phyloP scores from a whole-genome alignment of 2,329 filamentous ascomycete genomes.

The Polychaeton citri region DNA sequence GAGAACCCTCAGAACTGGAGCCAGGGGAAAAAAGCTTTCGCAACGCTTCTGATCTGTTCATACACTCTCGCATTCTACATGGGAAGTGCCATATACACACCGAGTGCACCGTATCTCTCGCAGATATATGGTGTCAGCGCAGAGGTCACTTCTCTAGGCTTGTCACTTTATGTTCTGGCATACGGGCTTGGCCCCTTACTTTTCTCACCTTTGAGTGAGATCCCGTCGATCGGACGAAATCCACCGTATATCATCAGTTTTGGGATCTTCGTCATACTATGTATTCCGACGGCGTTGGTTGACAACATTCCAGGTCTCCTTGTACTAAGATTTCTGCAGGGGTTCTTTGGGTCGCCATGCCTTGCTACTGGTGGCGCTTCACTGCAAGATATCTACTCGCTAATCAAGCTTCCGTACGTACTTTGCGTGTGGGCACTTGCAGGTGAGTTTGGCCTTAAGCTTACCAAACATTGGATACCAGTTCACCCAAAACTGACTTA shows the following conservation, averaged over 20 bases:
- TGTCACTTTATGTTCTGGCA: conserved; percentile 51
- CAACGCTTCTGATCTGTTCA: conserved; percentile 27
- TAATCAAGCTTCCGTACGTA: conserved; percentile 31
- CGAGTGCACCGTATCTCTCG: conserved; percentile 34
- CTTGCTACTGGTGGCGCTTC: conserved; percentile 33
- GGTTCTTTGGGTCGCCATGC: conserved; percentile 29
- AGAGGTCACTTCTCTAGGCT: conserved; percentile 41
- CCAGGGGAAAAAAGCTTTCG: conserved; percentile 18
- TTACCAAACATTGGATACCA: too few species aligned
- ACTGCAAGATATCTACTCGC: conserved; percentile 42
- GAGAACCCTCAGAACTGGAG: conserved; percentile 21
- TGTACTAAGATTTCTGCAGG: conserved; percentile 32
- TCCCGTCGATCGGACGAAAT: conserved; percentile 53
- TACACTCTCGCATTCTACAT: conserved; percentile 50
- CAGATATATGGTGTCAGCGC: conserved; percentile 39
- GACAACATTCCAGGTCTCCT: conserved; percentile 32
- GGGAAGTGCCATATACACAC: conserved; percentile 38
- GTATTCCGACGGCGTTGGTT: too few species aligned
- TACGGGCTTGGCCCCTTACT: conserved; percentile 51
- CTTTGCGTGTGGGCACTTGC: conserved; percentile 32
- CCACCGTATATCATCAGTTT: conserved; percentile 56
- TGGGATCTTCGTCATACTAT: conserved; percentile 54
- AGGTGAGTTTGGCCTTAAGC: conserved; percentile 27
- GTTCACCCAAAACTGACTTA: too few species aligned
- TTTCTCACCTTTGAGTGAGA: conserved; percentile 53